Base-by-base conservation (phyloP, 345 rosid genomes). In the Zanthoxylum bungeanum region DNA sequence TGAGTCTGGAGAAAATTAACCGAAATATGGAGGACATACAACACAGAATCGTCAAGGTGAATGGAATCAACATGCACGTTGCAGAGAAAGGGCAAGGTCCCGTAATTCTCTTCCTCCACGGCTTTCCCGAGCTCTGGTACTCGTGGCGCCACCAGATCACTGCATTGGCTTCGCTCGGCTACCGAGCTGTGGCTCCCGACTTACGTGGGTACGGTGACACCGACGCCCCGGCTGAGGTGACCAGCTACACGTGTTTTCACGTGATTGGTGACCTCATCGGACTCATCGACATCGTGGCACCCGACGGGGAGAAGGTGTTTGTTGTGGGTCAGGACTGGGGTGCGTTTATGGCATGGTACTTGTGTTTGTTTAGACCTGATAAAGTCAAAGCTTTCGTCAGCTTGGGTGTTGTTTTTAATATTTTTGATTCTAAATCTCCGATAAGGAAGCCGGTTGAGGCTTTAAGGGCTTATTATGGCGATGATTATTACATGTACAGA, bases 111-210 rank as follows among this genome's bases (percentile, higher is more conserved):
- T n/a, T n/a, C n/a, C n/a, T n/a, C n/a, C n/a, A n/a, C n/a, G n/a
- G n/a, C n/a, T n/a, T n/a, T n/a, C n/a, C n/a, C n/a, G n/a, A n/a
- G n/a, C n/a, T n/a, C n/a, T n/a, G n/a, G n/a, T n/a, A n/a, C n/a
- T n/a, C n/a, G n/a, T n/a, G n/a, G 97, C 87, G 97, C 64, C 93
- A 89, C 83, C 98, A 91, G 83, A 87, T 93, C 71, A 53, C 31
- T 3, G 80, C 81, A 42, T 76, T 91, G 36, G 79, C 93, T 5
- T 74, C 88, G 5, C 77, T 81, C n/a, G 97, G 97, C 9, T 93
- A 86, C 86, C 86, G 82, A 11, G 85, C 89, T 2, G 79, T 93
- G 69, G 98, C 97, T 2, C 98, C 98, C 1, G 98, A 93, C 66
- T 86, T 93, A 12, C 79, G 96, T 8, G 98, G 97, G 37, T 91